Base-by-base conservation (phyloP, 805 yeast genomes). In the Myxozyma neglecta region DNA sequence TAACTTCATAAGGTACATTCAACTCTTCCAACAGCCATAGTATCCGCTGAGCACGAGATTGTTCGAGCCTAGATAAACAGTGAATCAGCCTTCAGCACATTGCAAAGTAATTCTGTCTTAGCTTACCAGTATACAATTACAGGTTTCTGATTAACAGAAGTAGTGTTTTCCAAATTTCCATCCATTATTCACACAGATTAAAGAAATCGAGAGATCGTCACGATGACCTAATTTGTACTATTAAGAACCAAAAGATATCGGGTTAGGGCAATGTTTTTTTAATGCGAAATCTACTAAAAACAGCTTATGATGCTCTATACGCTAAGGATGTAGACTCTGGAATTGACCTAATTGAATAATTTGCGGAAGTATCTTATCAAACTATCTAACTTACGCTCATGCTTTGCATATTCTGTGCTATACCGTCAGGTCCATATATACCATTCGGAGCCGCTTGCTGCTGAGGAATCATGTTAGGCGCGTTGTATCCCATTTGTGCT, bases 21-120 rank as follows among this genome's bases (percentile, higher is more conserved):
- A 88, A 74, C 54, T 85, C 81, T 62, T 86, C 89, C n/a, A 88
- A 74, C 51, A 85, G 73, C 88, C 90, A 87, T 36, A 83, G 69
- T 9, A 86, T 77, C 57, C 91, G 77, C 56, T 80, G 83, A 0
- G 89, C 74, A 69, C 92, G 77, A 3, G 90, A 85, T 16, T 79
- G 74, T 58, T 79, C 79, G 49, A 84, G 79, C 80, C 82, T 68
- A 39, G 40, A 37, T 14, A n/a, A 29, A 13, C 1, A 18, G 11
- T 20, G 16, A n/a, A 46, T 20, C 16, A n/a, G 29, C 29, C 29
- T 24, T 3, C 29, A 24, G 29, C 2, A 24, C 29, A 2, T 24
- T 24, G 29, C 29, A 24, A 5, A 24, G 29, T 24, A 24, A 24
- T 24, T 5, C 29, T 3, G 29, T 24, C 29, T 24, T 24, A 24